Evolutionary conservation across 2,329 filamentous ascomycete genomes (phyloP).

Genomic region (Exophiala phaeomuriformis): DNA sequence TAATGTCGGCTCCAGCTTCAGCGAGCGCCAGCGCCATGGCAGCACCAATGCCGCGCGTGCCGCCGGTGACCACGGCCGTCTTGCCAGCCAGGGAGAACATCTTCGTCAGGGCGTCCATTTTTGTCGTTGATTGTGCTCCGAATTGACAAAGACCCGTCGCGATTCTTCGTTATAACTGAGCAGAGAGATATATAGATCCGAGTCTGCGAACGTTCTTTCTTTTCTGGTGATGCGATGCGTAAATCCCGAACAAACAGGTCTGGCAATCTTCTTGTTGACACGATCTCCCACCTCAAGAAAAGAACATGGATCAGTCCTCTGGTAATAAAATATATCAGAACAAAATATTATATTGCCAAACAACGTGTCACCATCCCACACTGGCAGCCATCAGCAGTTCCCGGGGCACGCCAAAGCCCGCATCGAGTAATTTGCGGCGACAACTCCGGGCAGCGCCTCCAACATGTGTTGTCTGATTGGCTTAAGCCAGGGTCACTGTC

Average conservation of each 20-base stretch:
- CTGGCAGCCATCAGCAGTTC: too few relatives aligned
- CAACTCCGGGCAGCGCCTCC: neutral
- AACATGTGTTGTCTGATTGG: too few relatives aligned
- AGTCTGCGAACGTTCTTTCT: too few relatives aligned
- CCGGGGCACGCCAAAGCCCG: neutral
- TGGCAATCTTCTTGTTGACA: too few relatives aligned
- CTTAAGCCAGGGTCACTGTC: neutral
- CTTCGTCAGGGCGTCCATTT: neutral
- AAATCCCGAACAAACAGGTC: too few relatives aligned
- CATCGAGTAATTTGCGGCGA: neutral
- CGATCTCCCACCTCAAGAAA: neutral
- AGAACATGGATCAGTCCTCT: neutral
- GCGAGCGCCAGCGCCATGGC: constrained; percentile 43
- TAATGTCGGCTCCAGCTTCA: constrained; percentile 43
- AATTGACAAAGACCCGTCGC: neutral
- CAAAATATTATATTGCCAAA: too few relatives aligned
- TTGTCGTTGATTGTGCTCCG: neutral
- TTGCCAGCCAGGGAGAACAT: constrained; percentile 1
- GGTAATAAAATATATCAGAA: neutral
- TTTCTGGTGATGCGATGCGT: too few relatives aligned
- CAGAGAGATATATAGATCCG: too few relatives aligned
- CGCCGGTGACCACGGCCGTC: constrained; percentile 26
- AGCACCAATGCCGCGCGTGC: constrained; percentile 43
- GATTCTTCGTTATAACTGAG: neutral
- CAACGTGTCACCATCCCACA: too few relatives aligned